Percentiles rank a stretch among this genome's conserved stretches.
phyloP scores from a whole-genome alignment of 2,329 filamentous ascomycete species.

The Escovopsis sp. region DNA sequence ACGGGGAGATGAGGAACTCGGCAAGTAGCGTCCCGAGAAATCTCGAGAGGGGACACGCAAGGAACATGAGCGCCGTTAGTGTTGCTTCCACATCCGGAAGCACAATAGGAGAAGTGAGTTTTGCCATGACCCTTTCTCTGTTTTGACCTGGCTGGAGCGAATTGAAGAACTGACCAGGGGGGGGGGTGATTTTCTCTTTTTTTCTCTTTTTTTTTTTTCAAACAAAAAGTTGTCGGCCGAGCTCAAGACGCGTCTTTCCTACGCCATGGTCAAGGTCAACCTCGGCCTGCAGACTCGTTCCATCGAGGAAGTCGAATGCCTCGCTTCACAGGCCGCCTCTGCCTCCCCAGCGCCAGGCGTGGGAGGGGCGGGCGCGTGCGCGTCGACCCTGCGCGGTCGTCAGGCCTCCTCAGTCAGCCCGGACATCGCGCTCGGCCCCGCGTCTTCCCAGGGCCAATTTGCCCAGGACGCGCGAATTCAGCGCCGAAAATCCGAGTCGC shows the following conservation, averaged over 20 bases:
- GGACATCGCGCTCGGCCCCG: conserved; percentile 23
- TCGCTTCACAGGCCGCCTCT: conserved; percentile 55
- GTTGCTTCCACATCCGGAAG: conserved; percentile 44
- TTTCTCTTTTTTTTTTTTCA: too few relatives aligned
- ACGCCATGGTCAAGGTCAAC: conserved; percentile 88
- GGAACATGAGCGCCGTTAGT: conserved; percentile 57
- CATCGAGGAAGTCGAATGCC: conserved; percentile 62
- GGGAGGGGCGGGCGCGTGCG: conserved; percentile 25
- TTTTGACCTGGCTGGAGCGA: neutral
- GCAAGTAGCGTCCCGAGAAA: conserved; percentile 24
- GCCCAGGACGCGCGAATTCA: conserved; percentile 5
- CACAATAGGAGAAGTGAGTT: conserved; percentile 63
- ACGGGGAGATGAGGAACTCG: conserved; percentile 53
- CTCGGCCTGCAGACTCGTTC: conserved; percentile 73
- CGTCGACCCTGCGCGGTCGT: conserved; percentile 38
- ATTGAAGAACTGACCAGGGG: conserved; percentile 7
- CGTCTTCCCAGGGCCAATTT: conserved; percentile 18
- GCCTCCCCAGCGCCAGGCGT: conserved; percentile 23
- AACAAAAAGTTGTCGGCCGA: conserved; percentile 53
- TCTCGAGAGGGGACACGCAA: conserved; percentile 44
- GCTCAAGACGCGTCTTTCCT: conserved; percentile 71
- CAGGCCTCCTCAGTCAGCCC: conserved; percentile 41
- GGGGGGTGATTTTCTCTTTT: too few relatives aligned
- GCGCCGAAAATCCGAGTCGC: conserved; percentile 21
- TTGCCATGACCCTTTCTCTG: neutral